Percentiles rank a stretch among this genome's conserved stretches.
These are phyloP conservation scores for Acanthamoeba lenticulata DNA, from an alignment of 208 protist genomes.

Conservation along the genomic window DNA sequence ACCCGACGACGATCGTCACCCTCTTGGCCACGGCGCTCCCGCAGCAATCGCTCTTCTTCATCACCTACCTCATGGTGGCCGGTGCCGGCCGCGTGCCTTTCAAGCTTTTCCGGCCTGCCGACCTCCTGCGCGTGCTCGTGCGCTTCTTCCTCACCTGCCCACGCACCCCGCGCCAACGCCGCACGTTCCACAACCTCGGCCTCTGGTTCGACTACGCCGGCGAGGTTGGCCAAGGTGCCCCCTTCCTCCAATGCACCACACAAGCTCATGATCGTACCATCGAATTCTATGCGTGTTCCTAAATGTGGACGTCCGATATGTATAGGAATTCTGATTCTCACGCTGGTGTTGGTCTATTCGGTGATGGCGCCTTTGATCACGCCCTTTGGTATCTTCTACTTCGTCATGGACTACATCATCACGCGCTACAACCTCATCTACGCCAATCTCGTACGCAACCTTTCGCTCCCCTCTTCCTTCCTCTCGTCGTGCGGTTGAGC, in stretches of 20 bases:
- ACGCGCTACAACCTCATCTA: constrained; percentile 63
- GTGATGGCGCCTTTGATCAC: constrained; percentile 52
- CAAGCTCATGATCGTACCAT: too few species aligned
- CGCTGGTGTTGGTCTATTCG: constrained; percentile 46
- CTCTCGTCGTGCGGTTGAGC: background rate
- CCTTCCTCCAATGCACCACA: background rate
- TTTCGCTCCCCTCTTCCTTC: background rate
- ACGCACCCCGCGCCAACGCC: background rate
- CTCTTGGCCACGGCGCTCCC: constrained; percentile 35
- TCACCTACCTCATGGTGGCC: constrained; percentile 46
- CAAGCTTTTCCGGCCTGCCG: constrained; percentile 43
- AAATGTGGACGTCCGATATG: background rate
- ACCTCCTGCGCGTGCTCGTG: background rate
- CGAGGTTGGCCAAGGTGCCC: background rate
- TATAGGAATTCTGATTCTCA: background rate
- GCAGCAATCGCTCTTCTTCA: constrained; percentile 62
- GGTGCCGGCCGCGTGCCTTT: constrained; percentile 8
- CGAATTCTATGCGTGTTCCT: background rate
- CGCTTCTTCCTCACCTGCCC: background rate
- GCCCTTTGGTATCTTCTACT: constrained; percentile 33
- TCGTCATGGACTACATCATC: constrained; percentile 33
- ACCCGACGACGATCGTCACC: constrained; percentile 15
- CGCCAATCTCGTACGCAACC: background rate
- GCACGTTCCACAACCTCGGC: background rate
- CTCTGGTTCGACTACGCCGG: constrained; percentile 54